phyloP scores from a whole-genome alignment of 352 stramenopile genomes.

The Phytophthora sp. region DNA sequence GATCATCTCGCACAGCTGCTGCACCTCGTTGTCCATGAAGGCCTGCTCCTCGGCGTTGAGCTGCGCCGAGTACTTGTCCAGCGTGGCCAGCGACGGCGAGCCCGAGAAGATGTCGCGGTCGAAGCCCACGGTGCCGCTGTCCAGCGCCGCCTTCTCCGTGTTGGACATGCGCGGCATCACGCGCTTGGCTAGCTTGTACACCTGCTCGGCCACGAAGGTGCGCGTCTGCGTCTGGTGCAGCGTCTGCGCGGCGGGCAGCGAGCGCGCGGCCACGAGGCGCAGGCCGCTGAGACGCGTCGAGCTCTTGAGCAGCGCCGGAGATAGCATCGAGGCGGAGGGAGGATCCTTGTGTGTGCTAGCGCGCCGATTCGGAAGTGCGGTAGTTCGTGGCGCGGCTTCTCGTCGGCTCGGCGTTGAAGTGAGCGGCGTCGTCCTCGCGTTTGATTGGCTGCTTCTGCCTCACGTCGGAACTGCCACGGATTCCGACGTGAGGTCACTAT shows the following conservation, averaged over 20 bases:
- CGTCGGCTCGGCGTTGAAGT: slow-evolving; percentile 19
- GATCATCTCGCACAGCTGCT: slow-evolving; percentile 95
- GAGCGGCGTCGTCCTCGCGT: background rate
- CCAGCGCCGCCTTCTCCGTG: slow-evolving; percentile 95
- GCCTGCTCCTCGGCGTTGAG: slow-evolving; percentile 92
- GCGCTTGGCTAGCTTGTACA: slow-evolving; percentile 94
- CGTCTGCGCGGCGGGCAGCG: slow-evolving; percentile 58
- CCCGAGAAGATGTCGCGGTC: slow-evolving; percentile 98
- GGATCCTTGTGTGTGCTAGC: slow-evolving; percentile 11
- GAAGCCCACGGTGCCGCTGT: slow-evolving; percentile 96
- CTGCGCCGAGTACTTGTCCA: slow-evolving; percentile 95
- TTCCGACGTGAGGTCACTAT: slow-evolving; percentile 11
- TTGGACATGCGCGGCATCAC: slow-evolving; percentile 96
- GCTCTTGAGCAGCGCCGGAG: slow-evolving; percentile 41
- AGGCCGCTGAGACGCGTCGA: slow-evolving; percentile 28
- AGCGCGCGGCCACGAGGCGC: slow-evolving; percentile 30
- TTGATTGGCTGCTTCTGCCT: slow-evolving; percentile 5
- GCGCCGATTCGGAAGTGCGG: slow-evolving; percentile 37
- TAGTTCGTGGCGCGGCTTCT: background rate
- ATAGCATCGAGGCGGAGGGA: slow-evolving; percentile 26
- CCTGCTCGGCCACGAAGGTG: slow-evolving; percentile 84
- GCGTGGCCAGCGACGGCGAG: slow-evolving; percentile 89
- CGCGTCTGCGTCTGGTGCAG: slow-evolving; percentile 72
- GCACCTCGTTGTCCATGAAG: slow-evolving; percentile 97
- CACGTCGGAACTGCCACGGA: slow-evolving; percentile 17